A percentile compares a stretch with the other conserved stretches of the same genome.
phyloP scores from a whole-genome alignment of 2,329 filamentous ascomycete genomes.

The Colletotrichum horii region DNA sequence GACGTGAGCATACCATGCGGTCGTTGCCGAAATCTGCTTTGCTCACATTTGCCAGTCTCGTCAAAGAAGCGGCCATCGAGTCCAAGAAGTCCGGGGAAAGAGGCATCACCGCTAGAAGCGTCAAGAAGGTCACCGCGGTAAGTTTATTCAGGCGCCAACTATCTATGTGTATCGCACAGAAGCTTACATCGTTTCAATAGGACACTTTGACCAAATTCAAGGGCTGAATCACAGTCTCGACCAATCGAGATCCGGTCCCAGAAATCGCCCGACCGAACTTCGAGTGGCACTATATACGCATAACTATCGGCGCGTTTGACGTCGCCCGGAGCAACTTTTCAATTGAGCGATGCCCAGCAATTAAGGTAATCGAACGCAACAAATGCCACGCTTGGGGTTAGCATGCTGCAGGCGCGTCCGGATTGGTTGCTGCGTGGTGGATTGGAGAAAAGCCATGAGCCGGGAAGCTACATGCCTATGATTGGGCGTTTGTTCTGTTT shows the following conservation, averaged over 20 bases:
- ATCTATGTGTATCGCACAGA: neutral
- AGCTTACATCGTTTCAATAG: slow-evolving; percentile 38
- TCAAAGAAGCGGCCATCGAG: slow-evolving; percentile 80
- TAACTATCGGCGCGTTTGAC: neutral
- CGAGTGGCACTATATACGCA: neutral
- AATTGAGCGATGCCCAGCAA: neutral
- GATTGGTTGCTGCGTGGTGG: neutral
- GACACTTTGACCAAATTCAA: slow-evolving; percentile 72
- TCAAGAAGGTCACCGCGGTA: slow-evolving; percentile 80
- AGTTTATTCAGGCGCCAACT: slow-evolving; percentile 30
- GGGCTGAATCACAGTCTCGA: slow-evolving; percentile 39
- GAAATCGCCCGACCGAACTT: neutral
- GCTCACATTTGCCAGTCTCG: slow-evolving; percentile 43
- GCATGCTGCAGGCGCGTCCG: neutral
- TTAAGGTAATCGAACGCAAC: neutral
- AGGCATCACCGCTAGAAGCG: slow-evolving; percentile 74
- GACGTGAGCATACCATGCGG: slow-evolving; percentile 43
- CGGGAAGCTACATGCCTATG: neutral
- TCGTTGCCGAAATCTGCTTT: neutral
- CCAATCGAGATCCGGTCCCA: neutral
- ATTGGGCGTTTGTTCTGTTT: neutral
- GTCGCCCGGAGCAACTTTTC: neutral
- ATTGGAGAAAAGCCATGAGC: neutral
- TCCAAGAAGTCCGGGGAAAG: slow-evolving; percentile 77
- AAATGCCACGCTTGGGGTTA: neutral